Evolutionary conservation across 2,329 filamentous ascomycete genomes (phyloP), one percentile per base, ranked within the genome.

Genomic region (Aspergillus flavus): DNA sequence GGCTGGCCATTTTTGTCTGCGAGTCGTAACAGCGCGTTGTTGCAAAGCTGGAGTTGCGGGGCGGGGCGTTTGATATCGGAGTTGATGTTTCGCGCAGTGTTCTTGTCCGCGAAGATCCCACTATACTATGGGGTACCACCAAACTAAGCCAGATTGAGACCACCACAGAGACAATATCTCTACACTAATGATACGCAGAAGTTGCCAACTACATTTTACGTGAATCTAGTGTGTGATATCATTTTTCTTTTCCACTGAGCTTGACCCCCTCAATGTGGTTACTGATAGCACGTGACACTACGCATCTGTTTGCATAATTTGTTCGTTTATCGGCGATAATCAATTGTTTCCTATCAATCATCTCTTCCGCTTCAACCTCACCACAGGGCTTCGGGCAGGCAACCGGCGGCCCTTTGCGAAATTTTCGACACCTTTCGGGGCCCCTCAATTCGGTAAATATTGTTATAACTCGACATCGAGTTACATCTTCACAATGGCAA

Each of bases 1-100:
- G 76, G 63, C 74, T 77, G 58, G 78, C 76, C 78, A 80, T 80
- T 63, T 63, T 72, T 12, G 66, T 60, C 62, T 60, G 63, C 45
- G 45, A 12, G 61, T 30, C 28, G 61, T 62, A 61, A 52, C 54
- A 61, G 45, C 58, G 63, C 67, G 28, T 28, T 52, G 67, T 65
- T 74, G 72, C 65, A 73, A 74, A 72, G 70, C 69, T 71, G 64
- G 68, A 69, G 68, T 68, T 67, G 70, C 66, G 68, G 72, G 73
- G 75, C 74, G 74, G 75, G 74, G 75, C 71, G 66, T 52, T 66
- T 62, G 62, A 68, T 67, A 66, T 69, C 65, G 61, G 26, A 57
- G n/a, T 43, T 57, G 52, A 57, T 57, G 23, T 57, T 61, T 45
- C 55, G 55, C 55, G 55, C 54, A 58, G 54, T 55, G n/a, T 39